These are phyloP conservation scores for Penicillium sp. DNA, from an alignment of 2,329 filamentous ascomycete genomes.

Conservation along the genomic window DNA sequence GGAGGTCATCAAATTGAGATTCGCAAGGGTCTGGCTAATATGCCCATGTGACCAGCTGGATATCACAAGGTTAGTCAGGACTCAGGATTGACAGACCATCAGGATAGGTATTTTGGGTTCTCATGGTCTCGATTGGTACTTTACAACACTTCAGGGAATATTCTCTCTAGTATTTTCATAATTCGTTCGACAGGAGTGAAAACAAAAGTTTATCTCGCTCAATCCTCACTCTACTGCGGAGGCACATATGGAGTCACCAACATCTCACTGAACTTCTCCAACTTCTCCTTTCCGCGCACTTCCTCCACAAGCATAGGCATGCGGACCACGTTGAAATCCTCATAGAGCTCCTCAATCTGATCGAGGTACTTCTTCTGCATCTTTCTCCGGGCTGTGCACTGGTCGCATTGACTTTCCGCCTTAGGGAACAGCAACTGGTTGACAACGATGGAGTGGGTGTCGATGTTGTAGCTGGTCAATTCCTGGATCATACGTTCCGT, in stretches of 20 bases:
- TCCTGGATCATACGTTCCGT: constrained; percentile 99
- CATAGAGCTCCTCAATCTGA: constrained; percentile 97
- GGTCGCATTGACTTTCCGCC: constrained; percentile 78
- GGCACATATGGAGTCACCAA: constrained; percentile 6
- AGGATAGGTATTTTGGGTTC: not conserved
- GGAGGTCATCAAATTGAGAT: too few species aligned
- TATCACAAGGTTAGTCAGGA: not conserved
- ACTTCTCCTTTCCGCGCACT: constrained; percentile 87
- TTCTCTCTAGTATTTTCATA: constrained; percentile 39
- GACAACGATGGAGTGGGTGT: constrained; percentile 95
- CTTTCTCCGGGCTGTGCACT: constrained; percentile 89
- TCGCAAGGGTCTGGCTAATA: not conserved
- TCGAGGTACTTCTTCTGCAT: constrained; percentile 99
- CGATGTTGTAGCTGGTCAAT: constrained; percentile 85
- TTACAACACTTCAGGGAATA: constrained; percentile 28
- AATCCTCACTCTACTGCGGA: not conserved
- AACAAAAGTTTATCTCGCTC: constrained; percentile 14
- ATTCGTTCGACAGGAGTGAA: constrained; percentile 30
- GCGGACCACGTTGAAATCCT: constrained; percentile 98
- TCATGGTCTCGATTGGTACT: not conserved
- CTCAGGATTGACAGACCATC: not conserved
- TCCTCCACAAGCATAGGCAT: constrained; percentile 96
- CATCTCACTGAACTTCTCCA: constrained; percentile 63
- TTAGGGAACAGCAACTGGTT: constrained; percentile 96
- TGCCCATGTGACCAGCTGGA: too few species aligned